These are phyloP conservation scores for Lotmaria passim DNA, from an alignment of 208 protist species.

Conservation along the genomic window DNA sequence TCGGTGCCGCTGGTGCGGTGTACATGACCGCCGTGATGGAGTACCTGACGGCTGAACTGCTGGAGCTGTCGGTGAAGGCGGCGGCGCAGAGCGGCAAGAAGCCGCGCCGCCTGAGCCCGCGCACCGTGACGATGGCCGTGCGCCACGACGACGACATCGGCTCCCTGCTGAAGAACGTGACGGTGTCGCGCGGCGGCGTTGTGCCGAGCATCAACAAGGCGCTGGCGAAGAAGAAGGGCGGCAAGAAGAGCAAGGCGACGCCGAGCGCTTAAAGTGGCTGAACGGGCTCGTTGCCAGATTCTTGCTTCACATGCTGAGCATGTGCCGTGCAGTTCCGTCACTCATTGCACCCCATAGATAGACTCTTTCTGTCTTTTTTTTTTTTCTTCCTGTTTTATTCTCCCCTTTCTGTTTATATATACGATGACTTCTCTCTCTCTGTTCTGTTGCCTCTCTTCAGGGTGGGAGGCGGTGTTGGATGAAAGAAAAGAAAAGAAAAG, in stretches of 20 bases:
- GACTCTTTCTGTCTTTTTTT: constrained; percentile 22
- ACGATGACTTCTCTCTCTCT: not conserved
- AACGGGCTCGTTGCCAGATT: not conserved
- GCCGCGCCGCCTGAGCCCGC: constrained; percentile 70
- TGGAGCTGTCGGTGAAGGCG: constrained; percentile 87
- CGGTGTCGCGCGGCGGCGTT: constrained; percentile 78
- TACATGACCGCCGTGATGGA: constrained; percentile 99
- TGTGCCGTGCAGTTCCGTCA: not conserved
- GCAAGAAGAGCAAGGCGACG: constrained; percentile 67
- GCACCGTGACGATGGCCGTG: constrained; percentile 77
- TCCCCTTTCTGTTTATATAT: constrained; percentile 12
- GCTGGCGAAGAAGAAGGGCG: constrained; percentile 80
- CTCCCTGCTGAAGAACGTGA: constrained; percentile 68
- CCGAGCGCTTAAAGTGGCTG: constrained; percentile 48
- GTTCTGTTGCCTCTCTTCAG: not conserved
- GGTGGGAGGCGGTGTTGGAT: not conserved
- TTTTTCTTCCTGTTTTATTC: too few species aligned
- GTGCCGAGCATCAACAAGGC: constrained; percentile 85
- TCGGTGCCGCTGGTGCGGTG: constrained; percentile 97
- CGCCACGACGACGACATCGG: constrained; percentile 82
- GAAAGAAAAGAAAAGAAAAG: too few species aligned
- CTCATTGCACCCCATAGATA: constrained; percentile 19
- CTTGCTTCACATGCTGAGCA: not conserved
- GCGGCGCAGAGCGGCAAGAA: constrained; percentile 71
- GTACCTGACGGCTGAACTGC: constrained; percentile 94